phyloP scores from a whole-genome alignment of 257 asterid species.

The Jaltomata sinuosa region DNA sequence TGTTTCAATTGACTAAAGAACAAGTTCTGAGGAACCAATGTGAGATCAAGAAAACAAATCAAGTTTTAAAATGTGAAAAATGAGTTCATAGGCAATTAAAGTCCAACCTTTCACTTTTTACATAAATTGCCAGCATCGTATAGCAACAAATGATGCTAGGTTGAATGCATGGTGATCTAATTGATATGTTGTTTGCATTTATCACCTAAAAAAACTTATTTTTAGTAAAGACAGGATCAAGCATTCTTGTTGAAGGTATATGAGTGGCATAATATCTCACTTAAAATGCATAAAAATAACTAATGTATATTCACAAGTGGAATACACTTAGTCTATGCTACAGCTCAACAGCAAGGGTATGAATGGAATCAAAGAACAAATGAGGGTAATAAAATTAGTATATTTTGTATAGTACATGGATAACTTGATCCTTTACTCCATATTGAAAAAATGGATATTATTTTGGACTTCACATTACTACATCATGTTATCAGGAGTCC shows the following conservation, averaged over 20 bases:
- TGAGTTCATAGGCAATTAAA: background rate
- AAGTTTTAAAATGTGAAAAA: background rate
- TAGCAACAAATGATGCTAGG: constrained; percentile 93
- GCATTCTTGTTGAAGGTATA: too few species aligned
- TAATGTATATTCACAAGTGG: fast-evolving
- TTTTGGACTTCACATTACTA: too few species aligned
- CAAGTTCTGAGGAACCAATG: background rate
- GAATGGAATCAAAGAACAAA: background rate
- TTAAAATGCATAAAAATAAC: too few species aligned
- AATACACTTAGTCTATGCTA: background rate
- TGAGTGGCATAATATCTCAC: too few species aligned
- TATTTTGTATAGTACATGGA: background rate
- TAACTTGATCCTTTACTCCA: background rate
- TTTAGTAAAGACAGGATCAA: too few species aligned
- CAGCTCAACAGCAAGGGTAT: background rate
- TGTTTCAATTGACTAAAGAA: background rate
- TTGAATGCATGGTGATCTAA: constrained; percentile 66
- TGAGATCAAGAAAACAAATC: background rate
- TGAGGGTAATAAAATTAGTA: background rate
- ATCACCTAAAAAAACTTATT: too few species aligned
- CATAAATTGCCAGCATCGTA: constrained; percentile 80
- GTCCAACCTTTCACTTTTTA: constrained; percentile 63
- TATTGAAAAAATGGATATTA: too few species aligned
- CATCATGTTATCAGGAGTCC: too few species aligned
- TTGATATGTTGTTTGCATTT: too few species aligned